Conservation (phyloP, 164 flowering plant genomes). For the Tetracentron sinense region DNA sequence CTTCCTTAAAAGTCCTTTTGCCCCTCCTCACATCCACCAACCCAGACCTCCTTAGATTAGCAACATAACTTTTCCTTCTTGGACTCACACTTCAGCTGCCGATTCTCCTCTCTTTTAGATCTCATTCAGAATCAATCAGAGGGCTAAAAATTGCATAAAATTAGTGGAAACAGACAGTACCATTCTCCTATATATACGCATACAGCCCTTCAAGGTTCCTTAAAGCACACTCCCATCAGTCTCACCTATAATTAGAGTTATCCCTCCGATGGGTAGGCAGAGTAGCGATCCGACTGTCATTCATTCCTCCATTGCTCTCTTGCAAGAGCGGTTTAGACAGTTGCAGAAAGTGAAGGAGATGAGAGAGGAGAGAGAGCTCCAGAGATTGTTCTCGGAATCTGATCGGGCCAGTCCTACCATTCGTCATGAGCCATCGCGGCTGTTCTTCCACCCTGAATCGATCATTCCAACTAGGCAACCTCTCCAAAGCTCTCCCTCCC, state of each 20-base stretch:
- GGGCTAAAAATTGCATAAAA: conserved; percentile 10
- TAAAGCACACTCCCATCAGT: not conserved
- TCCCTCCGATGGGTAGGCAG: conserved; percentile 28
- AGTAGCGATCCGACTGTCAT: conserved; percentile 20
- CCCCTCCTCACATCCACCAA: conserved; percentile 28
- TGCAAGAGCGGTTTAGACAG: conserved; percentile 46
- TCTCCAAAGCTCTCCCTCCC: conserved; percentile 13
- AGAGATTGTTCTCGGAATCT: conserved; percentile 31
- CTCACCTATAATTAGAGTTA: conserved; percentile 3
- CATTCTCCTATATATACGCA: conserved; percentile 19
- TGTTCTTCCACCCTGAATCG: conserved; percentile 27
- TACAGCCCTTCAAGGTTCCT: not conserved
- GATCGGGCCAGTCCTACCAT: conserved; percentile 19
- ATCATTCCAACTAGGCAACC: conserved; percentile 18
- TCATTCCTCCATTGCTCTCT: conserved; percentile 40
- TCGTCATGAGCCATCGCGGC: conserved; percentile 18
- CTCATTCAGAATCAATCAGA: conserved; percentile 20
- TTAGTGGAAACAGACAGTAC: conserved; percentile 14
- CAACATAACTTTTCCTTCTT: conserved; percentile 34
- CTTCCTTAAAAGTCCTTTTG: conserved; percentile 28
- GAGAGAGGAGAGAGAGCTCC: conserved; percentile 53
- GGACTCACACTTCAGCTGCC: conserved; percentile 44
- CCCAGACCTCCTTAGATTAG: conserved; percentile 22
- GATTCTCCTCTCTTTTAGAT: conserved; percentile 41
- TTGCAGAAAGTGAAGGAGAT: conserved; percentile 38